Evolutionary conservation across 2,329 filamentous ascomycete genomes (phyloP), one percentile per base, ranked within the genome.

Genomic region (Blastomyces emzantsi): DNA sequence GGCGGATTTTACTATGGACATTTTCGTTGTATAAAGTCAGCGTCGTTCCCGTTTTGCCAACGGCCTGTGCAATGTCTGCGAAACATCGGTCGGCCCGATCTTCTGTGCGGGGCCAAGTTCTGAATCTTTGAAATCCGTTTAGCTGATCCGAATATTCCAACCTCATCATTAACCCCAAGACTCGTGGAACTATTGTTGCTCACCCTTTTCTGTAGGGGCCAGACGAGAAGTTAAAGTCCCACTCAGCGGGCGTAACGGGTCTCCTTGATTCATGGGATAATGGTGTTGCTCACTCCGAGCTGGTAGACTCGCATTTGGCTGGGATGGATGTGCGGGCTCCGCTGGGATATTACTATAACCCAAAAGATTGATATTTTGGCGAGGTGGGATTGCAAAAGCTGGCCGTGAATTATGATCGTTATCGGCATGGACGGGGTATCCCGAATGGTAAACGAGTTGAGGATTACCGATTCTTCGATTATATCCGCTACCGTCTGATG

Each of bases 1-100:
- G 70, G 8, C 73, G 71, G 61, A 74, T 72, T 17, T 66, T 69
- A 61, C 68, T 70, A 52, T 72, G 70, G 45, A 72, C 71, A 1
- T 52, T 55, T 61, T 74, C 67, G 3, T 67, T 66, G 56, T 66
- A 71, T 65, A 19, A 7, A 15, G 17, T 60, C 54, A 63, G 19
- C 59, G 47, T 52, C 28, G 17, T 28, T 49, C 28, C 63, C 30
- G 67, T 65, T 4, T 55, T 55, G 9, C 68, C 70, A n/a, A 64
- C 63, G 55, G 69, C 64, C 75, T 70, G 57, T 43, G 22, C 13
- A 59, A 30, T 22, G 15, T 19, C 3, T n/a, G 15, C 5, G 28
- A 33, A 19, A 22, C 17, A 36, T 55, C 52, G 7, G 30, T 55
- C 11, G 17, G 17, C 19, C 52, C 30, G 17, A 22, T 55, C 19